Evolutionary conservation across 768 basidiomycete genomes (phyloP).

Genomic region (Hebeloma cylindrosporum): DNA sequence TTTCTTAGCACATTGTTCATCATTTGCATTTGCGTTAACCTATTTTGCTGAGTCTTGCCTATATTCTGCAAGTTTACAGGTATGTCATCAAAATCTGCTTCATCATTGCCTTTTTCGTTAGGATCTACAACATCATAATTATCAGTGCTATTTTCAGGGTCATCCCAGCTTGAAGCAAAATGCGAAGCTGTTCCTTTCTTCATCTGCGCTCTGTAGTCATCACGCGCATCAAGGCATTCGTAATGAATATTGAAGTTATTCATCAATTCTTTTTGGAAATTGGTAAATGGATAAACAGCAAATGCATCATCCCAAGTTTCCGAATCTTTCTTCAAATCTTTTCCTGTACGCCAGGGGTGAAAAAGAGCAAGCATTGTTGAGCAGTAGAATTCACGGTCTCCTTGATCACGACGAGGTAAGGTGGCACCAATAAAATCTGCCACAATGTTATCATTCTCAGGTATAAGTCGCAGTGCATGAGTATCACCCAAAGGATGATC

Average conservation of each 20-base stretch:
- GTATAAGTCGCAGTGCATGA: slow-evolving; percentile 9
- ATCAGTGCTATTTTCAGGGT: neutral
- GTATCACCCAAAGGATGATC: slow-evolving; percentile 16
- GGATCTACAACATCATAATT: slow-evolving; percentile 1
- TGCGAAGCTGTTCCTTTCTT: slow-evolving; percentile 2
- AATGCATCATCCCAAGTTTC: slow-evolving; percentile 12
- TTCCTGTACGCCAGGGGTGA: slow-evolving; percentile 29
- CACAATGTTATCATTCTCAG: slow-evolving; percentile 9
- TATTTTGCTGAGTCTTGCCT: neutral
- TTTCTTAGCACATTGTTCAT: too few species aligned
- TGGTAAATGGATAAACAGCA: slow-evolving; percentile 1
- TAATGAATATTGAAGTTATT: slow-evolving; percentile 32
- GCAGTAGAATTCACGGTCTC: slow-evolving; percentile 33
- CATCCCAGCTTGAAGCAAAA: slow-evolving; percentile 3
- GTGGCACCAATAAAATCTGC: slow-evolving; percentile 31
- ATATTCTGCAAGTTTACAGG: slow-evolving; percentile 3
- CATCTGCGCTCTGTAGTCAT: slow-evolving; percentile 29
- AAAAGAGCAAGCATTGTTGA: slow-evolving; percentile 31
- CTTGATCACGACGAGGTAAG: slow-evolving; percentile 31
- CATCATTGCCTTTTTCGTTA: slow-evolving; percentile 2
- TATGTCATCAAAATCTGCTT: slow-evolving; percentile 4
- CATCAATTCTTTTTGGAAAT: slow-evolving; percentile 7
- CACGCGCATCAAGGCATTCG: slow-evolving; percentile 36
- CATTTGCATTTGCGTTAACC: too few species aligned
- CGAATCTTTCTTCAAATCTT: slow-evolving; percentile 19